phyloP scores from a whole-genome alignment of 78 protist genomes.

The Emiliania huxleyi region DNA sequence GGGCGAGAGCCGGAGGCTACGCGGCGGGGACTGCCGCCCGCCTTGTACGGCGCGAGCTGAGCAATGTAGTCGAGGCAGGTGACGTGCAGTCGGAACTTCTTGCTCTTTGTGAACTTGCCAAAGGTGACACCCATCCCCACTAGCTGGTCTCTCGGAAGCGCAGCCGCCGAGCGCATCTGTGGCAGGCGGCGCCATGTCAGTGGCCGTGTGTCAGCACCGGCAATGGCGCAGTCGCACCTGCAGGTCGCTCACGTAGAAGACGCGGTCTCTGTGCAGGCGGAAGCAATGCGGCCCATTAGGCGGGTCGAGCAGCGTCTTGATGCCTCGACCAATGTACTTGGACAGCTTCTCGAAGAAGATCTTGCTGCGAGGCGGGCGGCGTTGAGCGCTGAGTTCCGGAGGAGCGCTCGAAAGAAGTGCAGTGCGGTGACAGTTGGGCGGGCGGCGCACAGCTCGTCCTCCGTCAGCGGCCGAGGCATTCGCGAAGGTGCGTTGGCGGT shows the following conservation, averaged over 20 bases:
- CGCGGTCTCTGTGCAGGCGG: conserved; percentile 94
- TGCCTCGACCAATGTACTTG: conserved; percentile 94
- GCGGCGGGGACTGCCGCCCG: too few relatives aligned
- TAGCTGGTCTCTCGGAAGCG: conserved; percentile 76
- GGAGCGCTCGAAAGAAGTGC: not conserved
- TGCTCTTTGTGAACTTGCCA: conserved; percentile 94
- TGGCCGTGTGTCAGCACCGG: too few relatives aligned
- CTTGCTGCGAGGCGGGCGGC: conserved; percentile 25
- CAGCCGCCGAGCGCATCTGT: conserved; percentile 43
- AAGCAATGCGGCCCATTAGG: conserved; percentile 92
- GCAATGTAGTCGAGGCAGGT: conserved; percentile 95
- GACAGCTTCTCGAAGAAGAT: conserved; percentile 92
- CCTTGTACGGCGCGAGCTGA: conserved; percentile 69
- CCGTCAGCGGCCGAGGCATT: conserved; percentile 93
- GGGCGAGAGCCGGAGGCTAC: too few relatives aligned
- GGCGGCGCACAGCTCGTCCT: conserved; percentile 87
- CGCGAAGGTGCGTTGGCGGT: too few relatives aligned
- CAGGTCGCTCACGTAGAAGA: not conserved
- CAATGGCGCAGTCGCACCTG: too few relatives aligned
- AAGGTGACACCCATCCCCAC: conserved; percentile 89
- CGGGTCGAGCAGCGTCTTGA: conserved; percentile 87
- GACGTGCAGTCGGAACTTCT: conserved; percentile 91
- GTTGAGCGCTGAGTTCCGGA: not conserved
- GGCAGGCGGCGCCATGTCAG: not conserved
- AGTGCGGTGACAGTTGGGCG: not conserved